Evolutionary conservation across 345 rosid species (phyloP).

Genomic region (Cardamine chenopodiifolia): DNA sequence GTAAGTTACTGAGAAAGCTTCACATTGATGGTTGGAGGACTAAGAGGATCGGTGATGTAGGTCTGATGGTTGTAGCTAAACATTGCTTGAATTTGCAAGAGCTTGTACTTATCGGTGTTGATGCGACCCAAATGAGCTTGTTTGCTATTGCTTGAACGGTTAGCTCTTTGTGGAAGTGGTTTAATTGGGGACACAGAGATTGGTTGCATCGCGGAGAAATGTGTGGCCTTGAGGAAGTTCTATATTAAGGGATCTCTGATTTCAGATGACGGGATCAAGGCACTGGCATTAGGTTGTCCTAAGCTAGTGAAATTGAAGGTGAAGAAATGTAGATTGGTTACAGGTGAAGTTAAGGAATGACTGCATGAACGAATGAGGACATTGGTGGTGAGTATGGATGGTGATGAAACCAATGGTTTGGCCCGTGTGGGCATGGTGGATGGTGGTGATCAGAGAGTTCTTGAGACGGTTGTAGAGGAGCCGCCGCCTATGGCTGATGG

Average conservation of each 20-base stretch:
- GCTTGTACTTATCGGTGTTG: conserved; percentile 76
- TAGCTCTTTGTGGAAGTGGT: conserved; percentile 78
- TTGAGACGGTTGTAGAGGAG: conserved; percentile 52
- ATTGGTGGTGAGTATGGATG: conserved; percentile 66
- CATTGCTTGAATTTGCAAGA: conserved; percentile 68
- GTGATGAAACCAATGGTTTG: conserved; percentile 48
- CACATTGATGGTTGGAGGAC: conserved; percentile 83
- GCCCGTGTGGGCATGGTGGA: conserved; percentile 37
- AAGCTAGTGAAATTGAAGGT: conserved; percentile 78
- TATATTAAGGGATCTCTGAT: conserved; percentile 81
- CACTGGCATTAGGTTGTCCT: conserved; percentile 78
- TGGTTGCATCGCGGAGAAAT: conserved; percentile 69
- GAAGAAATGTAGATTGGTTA: conserved; percentile 75
- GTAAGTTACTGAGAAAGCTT: conserved; percentile 70
- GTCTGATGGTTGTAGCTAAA: conserved; percentile 66
- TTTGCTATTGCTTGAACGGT: conserved; percentile 64
- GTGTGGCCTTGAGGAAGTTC: conserved; percentile 67
- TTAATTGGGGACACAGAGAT: conserved; percentile 72
- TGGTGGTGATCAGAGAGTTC: conserved; percentile 45
- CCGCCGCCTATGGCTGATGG: conserved; percentile 38
- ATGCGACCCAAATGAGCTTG: conserved; percentile 64
- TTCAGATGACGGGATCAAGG: conserved; percentile 66
- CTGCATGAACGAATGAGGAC: conserved; percentile 56
- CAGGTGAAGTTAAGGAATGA: conserved; percentile 58
- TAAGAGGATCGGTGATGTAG: conserved; percentile 71